phyloP scores from a whole-genome alignment of 306 rosid species.

The Lathyrus oleraceus region DNA sequence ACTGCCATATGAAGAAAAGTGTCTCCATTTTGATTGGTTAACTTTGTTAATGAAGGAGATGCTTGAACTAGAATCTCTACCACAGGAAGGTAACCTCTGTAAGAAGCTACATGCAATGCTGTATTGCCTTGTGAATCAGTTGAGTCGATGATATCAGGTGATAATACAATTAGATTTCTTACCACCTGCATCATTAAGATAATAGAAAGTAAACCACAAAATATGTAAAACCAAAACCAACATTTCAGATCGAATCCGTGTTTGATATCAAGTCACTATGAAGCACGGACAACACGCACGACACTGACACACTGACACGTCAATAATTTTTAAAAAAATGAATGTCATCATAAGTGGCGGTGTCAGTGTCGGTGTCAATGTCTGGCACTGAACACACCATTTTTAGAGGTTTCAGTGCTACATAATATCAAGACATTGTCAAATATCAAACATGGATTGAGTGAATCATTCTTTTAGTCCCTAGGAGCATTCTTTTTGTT shows the following conservation, averaged over 20 bases:
- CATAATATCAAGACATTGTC: no score
- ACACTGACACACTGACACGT: no score
- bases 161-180: conserved; percentile 55
- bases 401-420: no score
- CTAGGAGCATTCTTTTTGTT: not conserved
- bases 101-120: conserved; percentile 78
- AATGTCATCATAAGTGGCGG: no score
- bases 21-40: conserved; percentile 72
- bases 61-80: conserved; percentile 63
- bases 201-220: not conserved
- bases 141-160: conserved; percentile 59
- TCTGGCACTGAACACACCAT: no score
- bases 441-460: not conserved
- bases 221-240: no score
- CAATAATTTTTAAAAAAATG: no score
- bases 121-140: conserved; percentile 80
- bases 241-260: no score
- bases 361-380: no score
- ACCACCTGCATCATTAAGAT: conserved; percentile 64
- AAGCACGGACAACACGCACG: no score
- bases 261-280: no score
- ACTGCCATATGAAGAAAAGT: conserved; percentile 88
- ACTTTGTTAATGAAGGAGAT: conserved; percentile 52
- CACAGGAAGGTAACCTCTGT: conserved; percentile 71
- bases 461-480: not conserved